Evolutionary conservation across 345 rosid genomes (phyloP), one percentile per base, ranked within the genome.

Genomic region (Adansonia digitata): DNA sequence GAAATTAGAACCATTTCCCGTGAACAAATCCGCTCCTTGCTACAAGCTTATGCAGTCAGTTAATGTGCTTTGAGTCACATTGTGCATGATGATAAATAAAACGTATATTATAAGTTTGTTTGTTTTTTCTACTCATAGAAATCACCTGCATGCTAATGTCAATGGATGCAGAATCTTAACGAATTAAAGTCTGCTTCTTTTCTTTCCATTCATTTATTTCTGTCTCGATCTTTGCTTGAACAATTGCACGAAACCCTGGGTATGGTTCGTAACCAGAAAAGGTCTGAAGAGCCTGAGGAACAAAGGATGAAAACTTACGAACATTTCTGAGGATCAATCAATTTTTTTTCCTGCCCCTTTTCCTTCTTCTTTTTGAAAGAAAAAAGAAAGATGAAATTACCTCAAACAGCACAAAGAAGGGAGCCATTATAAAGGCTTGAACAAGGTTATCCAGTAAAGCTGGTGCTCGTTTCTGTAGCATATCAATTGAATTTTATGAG

Each of bases 341-440:
- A 14, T n/a, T 52, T 51, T 18, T 34, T 51, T 31, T 15, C 20
- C 17, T 31, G 59, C 20, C 2, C 22, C 0, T 18, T 49, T 49
- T n/a, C 43, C 7, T 69, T 51, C 7, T 69, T 51, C 10, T 37
- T 1, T 63, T 4, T 63, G 22, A 12, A 15, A 15, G n/a, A 24
- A 4, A 65, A 24, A 37, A 37, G 48, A 49, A 14, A 42, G 4
- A 42, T 7, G 60, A 73, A 65, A 64, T 77, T 77, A 87, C 93
- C 93, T 89, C 93, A 60, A 89, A 74, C 37, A 87, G 76, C 71
- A 89, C 89, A 78, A 87, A 87, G 81, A 85, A 85, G 69, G 90
- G 93, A 80, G 93, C 90, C 90, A 85, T 87, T 75, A 87, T 4
- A 39, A 89, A 81, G 49, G 93, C 93, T 79, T 89, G 91, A 59